Evolutionary conservation across 176 grass and related monocot genomes (phyloP), one percentile per base, ranked within the genome.

Genomic region (Carex parvula): DNA sequence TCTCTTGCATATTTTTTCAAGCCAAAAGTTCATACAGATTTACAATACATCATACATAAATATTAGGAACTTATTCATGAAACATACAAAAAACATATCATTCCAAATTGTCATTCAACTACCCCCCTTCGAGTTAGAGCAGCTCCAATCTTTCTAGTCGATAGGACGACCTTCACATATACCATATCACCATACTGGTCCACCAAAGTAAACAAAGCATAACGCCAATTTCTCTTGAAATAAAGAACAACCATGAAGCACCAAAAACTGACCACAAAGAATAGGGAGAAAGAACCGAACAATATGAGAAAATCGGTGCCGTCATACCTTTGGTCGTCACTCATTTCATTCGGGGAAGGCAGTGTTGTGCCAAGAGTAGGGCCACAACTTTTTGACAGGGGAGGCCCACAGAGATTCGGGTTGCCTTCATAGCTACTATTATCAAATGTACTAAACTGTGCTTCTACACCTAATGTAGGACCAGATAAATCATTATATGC

Each of bases 401-500:
- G 70, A 73, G 70, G 11, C 6, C 70, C 54, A 11, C 83, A 56
- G 1, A 89, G 79, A 54, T 80, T 29, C 4, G 8, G 64, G 29
- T 86, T 89, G 1, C 79, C 88, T 14, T 56, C 14, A 33, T 89
- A 89, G 14, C 69, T 79, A 0, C 2, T 17, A 8, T 37, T 64
- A 11, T 2, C 11, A 46, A 89, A 89, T 2, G 87, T 24, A 29
- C 0, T 11, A 5, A 89, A 86, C 29, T 89, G 79, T 5, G 18
- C 39, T 48, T 32, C 67, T 16, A 35, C 44, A 64, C 9, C 33
- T 3, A 81, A 70, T 86, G 67, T 83, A 16, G 84, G 85, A 18
- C 88, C 88, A 0, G 88, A 79, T 15, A 89, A 55, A 11, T 89
- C 83, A 7, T 89, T 86, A 33, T 89, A 70, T 0, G 88, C 88